These are phyloP conservation scores for Zygosaccharomyces rouxii DNA, from an alignment of 805 yeast genomes.

Conservation along the genomic window DNA sequence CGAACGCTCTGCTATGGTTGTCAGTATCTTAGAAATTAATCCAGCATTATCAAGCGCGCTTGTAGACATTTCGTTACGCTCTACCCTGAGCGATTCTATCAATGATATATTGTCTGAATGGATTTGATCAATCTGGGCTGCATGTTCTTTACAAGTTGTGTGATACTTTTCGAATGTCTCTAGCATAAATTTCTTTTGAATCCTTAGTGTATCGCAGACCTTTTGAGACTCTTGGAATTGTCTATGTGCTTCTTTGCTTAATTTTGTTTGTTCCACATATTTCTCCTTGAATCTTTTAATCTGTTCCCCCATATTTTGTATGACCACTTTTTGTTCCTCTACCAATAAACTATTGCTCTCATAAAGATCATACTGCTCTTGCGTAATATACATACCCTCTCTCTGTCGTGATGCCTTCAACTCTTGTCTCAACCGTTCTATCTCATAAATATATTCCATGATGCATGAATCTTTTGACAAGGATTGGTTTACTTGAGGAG, in stretches of 20 bases:
- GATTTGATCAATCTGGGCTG: conserved; percentile 14
- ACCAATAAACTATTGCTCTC: conserved; percentile 48
- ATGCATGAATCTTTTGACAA: conserved; percentile 56
- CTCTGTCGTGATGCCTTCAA: conserved; percentile 58
- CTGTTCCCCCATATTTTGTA: conserved; percentile 47
- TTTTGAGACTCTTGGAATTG: conserved; percentile 18
- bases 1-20: conserved; percentile 18
- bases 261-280: conserved; percentile 36
- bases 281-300: conserved; percentile 40
- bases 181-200: conserved; percentile 10
- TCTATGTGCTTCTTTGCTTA: conserved; percentile 23
- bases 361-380: conserved; percentile 36
- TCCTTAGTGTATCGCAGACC: conserved; percentile 5
- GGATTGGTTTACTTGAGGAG: conserved; percentile 57
- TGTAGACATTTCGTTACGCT: conserved; percentile 16
- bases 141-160: conserved; percentile 14
- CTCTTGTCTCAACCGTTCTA: conserved; percentile 55
- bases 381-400: conserved; percentile 62
- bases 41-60: conserved; percentile 17
- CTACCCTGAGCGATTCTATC: conserved; percentile 12
- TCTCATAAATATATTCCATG: conserved; percentile 50
- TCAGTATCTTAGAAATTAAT: conserved; percentile 13
- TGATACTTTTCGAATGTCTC: conserved; percentile 21
- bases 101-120: conserved; percentile 17
- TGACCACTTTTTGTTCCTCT: conserved; percentile 47